phyloP scores from a whole-genome alignment of 1,284 basidiomycete genomes.

The Tilletia setariae region DNA sequence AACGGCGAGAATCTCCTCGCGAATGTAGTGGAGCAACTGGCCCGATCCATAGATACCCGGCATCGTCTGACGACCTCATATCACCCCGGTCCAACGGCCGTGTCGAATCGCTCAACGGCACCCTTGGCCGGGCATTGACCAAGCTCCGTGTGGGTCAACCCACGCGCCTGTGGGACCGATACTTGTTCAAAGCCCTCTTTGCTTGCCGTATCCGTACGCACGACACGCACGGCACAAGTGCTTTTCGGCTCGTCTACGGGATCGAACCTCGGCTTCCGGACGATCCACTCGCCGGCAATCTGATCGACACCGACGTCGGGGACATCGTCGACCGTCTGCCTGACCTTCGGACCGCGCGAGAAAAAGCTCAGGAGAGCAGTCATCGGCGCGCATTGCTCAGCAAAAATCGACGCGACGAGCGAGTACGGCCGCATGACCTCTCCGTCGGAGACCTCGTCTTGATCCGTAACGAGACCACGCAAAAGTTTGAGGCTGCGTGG shows the following conservation, averaged over 20 bases:
- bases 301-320: neutral
- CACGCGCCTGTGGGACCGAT: conserved; percentile 15
- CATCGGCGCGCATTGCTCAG: neutral
- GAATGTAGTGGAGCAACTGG: neutral
- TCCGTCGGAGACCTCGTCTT: neutral
- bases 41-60: neutral
- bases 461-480: neutral
- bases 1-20: conserved; percentile 17
- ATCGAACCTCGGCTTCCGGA: conserved; percentile 13
- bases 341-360: neutral
- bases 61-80: too few species aligned
- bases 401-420: neutral
- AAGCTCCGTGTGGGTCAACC: neutral
- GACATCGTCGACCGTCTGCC: neutral
- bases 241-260: conserved; percentile 15
- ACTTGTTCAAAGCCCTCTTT: conserved; percentile 14
- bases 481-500: neutral
- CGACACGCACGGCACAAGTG: neutral
- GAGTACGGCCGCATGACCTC: neutral
- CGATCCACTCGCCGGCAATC: too few species aligned
- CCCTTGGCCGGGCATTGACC: neutral
- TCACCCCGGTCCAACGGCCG: conserved; percentile 24
- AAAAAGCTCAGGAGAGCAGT: neutral
- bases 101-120: conserved; percentile 22
- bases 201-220: conserved; percentile 13